These are phyloP conservation scores for Termitomyces sp. DNA, from an alignment of 768 basidiomycete genomes.

Conservation along the genomic window DNA sequence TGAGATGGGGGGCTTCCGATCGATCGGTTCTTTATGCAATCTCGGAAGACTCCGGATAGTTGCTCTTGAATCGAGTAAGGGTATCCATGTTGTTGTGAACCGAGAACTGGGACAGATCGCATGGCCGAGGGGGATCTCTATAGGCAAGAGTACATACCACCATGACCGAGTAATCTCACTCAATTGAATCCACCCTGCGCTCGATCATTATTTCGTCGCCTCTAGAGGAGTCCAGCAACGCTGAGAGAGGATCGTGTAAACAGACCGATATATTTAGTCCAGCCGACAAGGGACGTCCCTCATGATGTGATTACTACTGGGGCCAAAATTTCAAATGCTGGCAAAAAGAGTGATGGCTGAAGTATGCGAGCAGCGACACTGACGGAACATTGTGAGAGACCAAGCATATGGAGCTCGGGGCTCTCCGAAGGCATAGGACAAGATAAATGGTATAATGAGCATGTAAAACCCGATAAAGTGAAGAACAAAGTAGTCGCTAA, in stretches of 20 bases:
- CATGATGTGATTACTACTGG: neutral
- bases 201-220: neutral
- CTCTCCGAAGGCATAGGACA: constrained; percentile 5
- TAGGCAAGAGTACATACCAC: neutral
- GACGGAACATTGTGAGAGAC: constrained; percentile 16
- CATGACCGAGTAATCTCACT: neutral
- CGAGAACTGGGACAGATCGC: constrained; percentile 14
- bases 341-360: neutral
- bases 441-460: constrained; percentile 6
- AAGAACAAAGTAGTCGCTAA: constrained; percentile 15
- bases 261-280: neutral
- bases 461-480: constrained; percentile 6
- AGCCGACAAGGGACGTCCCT: neutral
- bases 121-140: constrained; percentile 2
- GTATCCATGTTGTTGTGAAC: neutral
- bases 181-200: neutral
- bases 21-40: constrained; percentile 16
- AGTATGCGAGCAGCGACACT: constrained; percentile 13
- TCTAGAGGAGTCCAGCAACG: neutral
- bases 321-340: neutral
- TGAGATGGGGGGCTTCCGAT: constrained; percentile 19
- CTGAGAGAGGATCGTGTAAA: neutral
- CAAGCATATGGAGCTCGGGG: constrained; percentile 13
- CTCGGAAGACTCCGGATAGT: constrained; percentile 25
- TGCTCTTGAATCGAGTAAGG: neutral